Conservation (phyloP, 176 grass and related monocot genomes). For the Eremochloa ophiuroides region DNA sequence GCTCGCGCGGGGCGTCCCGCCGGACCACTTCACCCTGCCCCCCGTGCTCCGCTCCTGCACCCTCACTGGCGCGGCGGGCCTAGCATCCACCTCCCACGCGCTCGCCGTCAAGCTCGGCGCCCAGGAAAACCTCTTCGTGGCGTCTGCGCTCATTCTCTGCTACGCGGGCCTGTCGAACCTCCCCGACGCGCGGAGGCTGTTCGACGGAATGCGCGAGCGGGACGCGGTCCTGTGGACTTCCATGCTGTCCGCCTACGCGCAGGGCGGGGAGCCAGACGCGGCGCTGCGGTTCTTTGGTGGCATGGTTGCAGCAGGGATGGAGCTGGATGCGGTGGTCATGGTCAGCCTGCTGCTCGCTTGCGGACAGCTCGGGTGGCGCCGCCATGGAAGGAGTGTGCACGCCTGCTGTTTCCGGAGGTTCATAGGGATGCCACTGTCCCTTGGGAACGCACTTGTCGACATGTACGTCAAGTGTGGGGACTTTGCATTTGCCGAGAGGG, state of each 20-base stretch:
- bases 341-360: constrained; percentile 65
- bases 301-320: constrained; percentile 36
- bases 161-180: constrained; percentile 45
- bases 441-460: constrained; percentile 66
- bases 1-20: constrained; percentile 22
- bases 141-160: constrained; percentile 45
- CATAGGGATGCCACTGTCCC: constrained; percentile 22
- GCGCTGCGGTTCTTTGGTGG: constrained; percentile 47
- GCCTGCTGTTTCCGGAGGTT: constrained; percentile 38
- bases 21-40: constrained; percentile 58
- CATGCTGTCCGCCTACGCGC: constrained; percentile 66
- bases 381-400: constrained; percentile 49
- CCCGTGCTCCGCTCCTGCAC: constrained; percentile 61
- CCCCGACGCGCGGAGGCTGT: constrained; percentile 38
- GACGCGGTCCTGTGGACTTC: constrained; percentile 74
- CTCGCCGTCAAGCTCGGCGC: constrained; percentile 44
- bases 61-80: constrained; percentile 9
- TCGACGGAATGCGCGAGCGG: constrained; percentile 62
- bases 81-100: constrained; percentile 45
- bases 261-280: constrained; percentile 29
- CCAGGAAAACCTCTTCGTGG: constrained; percentile 49
- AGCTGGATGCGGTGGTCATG: constrained; percentile 62
- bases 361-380: constrained; percentile 48
- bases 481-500: constrained; percentile 45
- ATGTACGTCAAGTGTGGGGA: constrained; percentile 76